Base-by-base conservation (phyloP, 2,329 filamentous ascomycete genomes). In the Neocatenulostroma microsporum region DNA sequence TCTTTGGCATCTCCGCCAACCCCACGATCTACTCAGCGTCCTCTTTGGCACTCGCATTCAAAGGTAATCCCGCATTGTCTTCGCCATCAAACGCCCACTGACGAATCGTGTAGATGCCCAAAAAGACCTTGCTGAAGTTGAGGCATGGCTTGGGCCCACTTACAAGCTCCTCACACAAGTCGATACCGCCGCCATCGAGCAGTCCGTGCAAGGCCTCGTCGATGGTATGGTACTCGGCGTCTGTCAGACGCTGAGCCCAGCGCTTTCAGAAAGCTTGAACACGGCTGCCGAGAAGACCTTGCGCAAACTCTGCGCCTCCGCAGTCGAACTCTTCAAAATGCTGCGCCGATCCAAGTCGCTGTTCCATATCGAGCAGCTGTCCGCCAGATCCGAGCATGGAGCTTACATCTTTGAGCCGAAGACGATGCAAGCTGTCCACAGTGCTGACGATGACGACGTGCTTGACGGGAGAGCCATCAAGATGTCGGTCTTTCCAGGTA, bases 111-210 rank as follows among this genome's bases (percentile, higher is more conserved):
- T 21, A 38, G 36, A 26, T 12, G n/a, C 9, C n/a, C n/a, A n/a
- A n/a, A n/a, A n/a, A 9, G 24, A 32, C 29, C 14, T n/a, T 8
- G 15, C 14, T 9, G 23, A 20, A 11, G 20, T 25, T 19, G 29
- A 39, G 20, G 28, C 23, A 5, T 40, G 37, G 37, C 32, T 40
- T 6, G 14, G 26, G 15, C 31, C 20, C 3, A 40, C 37, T 23
- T 26, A 26, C 18, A 40, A 30, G 28, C 15, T 40, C 13, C 9
- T 40, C 13, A 12, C n/a, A 10, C 9, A 14, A 5, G n/a, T 19
- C 7, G 20, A 36, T 15, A 11, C 23, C 13, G 13, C 23, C 10
- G 32, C 31, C 7, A 3, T 36, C 4, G 14, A 31, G 4, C 15
- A 35, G 26, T 14, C 37, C 12, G 32, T 35, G 15, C 9, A 24